A percentile compares a stretch with the other conserved stretches of the same genome.
phyloP scores from a whole-genome alignment of 2,329 filamentous ascomycete species.

The Botrytis byssoidea region DNA sequence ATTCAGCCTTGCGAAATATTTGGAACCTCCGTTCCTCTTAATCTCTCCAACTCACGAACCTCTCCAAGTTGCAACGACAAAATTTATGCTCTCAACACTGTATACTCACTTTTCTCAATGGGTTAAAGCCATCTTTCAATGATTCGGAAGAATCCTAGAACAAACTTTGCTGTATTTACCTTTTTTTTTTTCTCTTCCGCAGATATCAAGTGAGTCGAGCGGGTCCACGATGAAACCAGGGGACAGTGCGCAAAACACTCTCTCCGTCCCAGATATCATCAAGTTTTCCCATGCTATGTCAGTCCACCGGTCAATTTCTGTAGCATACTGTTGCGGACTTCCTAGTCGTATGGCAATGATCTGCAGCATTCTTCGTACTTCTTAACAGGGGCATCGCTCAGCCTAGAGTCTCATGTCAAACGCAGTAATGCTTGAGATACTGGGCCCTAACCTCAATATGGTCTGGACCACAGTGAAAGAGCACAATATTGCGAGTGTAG shows the following conservation, averaged over 20 bases:
- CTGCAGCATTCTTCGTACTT: neutral
- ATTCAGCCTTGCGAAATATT: slow-evolving; percentile 7
- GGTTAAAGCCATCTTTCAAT: neutral
- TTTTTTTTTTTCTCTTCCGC: neutral
- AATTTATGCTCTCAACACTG: neutral
- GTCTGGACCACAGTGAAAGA: neutral
- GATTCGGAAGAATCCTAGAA: neutral
- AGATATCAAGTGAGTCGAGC: neutral
- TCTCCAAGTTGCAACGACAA: neutral
- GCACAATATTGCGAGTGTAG: slow-evolving; percentile 6
- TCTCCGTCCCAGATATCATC: slow-evolving; percentile 19
- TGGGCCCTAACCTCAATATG: slow-evolving; percentile 7
- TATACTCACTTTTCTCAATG: neutral
- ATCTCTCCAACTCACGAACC: neutral
- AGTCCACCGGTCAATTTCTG: slow-evolving; percentile 1
- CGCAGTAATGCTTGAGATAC: slow-evolving; percentile 14
- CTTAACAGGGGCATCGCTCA: slow-evolving; percentile 1
- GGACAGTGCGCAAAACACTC: slow-evolving; percentile 17
- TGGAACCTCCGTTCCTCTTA: neutral
- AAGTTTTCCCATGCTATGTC: neutral
- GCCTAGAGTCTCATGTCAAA: slow-evolving; percentile 17
- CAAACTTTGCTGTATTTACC: neutral
- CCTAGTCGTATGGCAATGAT: neutral
- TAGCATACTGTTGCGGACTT: neutral
- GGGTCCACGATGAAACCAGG: slow-evolving; percentile 21